Evolutionary conservation across 768 basidiomycete species (phyloP).

Genomic region (Auricularia cornea): DNA sequence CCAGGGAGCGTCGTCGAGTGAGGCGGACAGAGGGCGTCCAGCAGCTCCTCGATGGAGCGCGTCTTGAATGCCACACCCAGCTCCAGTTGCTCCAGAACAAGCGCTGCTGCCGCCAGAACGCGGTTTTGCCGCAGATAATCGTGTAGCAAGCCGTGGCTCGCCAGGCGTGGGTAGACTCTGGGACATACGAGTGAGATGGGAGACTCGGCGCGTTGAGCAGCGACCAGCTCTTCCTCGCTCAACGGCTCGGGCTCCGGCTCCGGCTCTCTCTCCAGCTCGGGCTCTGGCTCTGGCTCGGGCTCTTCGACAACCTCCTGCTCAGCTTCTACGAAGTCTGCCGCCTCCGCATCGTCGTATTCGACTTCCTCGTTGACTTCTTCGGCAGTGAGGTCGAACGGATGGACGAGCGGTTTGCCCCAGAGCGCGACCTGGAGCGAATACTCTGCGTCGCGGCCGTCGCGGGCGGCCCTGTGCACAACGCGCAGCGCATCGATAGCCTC

Average conservation of each 20-base stretch:
- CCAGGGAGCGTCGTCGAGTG: not conserved
- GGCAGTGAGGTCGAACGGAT: not conserved
- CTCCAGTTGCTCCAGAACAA: not conserved
- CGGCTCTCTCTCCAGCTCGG: too few relatives aligned
- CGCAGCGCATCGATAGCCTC: not conserved
- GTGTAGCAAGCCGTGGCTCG: not conserved
- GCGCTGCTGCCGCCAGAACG: not conserved
- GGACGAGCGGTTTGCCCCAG: not conserved
- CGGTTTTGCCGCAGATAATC: not conserved
- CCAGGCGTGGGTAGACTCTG: not conserved
- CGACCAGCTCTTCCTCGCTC: not conserved
- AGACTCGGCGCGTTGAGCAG: not conserved
- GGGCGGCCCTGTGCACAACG: not conserved
- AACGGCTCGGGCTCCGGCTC: too few relatives aligned
- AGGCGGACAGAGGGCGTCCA: not conserved
- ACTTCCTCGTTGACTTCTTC: not conserved
- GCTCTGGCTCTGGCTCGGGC: too few relatives aligned
- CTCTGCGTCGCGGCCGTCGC: not conserved
- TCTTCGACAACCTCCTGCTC: too few relatives aligned
- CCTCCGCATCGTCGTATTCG: too few relatives aligned
- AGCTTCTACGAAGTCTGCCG: too few relatives aligned
- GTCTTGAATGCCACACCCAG: not conserved
- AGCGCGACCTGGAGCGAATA: not conserved
- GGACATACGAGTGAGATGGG: too few relatives aligned
- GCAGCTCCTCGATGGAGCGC: not conserved